phyloP scores from a whole-genome alignment of 192 early-diverging fungal genomes.

The Cetraspora pellucida region DNA sequence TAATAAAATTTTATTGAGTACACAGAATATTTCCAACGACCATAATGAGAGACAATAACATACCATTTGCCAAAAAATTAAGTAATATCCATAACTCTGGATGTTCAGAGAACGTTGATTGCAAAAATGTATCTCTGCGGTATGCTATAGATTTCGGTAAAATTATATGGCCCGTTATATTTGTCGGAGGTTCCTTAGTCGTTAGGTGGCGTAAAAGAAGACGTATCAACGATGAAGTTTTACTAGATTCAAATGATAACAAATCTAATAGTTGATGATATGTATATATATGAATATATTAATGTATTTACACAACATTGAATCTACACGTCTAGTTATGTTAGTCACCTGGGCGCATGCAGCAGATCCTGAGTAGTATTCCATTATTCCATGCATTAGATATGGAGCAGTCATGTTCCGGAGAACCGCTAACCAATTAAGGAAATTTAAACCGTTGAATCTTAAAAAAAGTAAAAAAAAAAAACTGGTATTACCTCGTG shows the following conservation, averaged over 20 bases:
- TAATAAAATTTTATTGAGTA: not conserved
- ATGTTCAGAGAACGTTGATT: not conserved
- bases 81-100: not conserved
- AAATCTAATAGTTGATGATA: not conserved
- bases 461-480: not conserved
- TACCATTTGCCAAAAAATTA: constrained; percentile 10
- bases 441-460: not conserved
- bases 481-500: not conserved
- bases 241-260: not conserved
- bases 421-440: not conserved
- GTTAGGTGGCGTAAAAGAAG: not conserved
- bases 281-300: too few relatives aligned
- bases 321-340: not conserved
- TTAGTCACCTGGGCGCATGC: not conserved
- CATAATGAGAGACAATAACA: too few relatives aligned
- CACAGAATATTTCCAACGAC: not conserved
- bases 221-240: not conserved
- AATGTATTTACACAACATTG: not conserved
- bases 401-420: not conserved
- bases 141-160: constrained; percentile 3
- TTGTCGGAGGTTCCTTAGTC: constrained; percentile 11
- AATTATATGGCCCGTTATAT: not conserved
- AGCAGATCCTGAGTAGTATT: not conserved
- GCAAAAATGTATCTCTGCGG: not conserved
- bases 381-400: not conserved